Percentiles rank a stretch among this genome's conserved stretches.
phyloP scores from a whole-genome alignment of 495 filamentous ascomycete genomes.

The Hyphodiscus hymeniophilus region DNA sequence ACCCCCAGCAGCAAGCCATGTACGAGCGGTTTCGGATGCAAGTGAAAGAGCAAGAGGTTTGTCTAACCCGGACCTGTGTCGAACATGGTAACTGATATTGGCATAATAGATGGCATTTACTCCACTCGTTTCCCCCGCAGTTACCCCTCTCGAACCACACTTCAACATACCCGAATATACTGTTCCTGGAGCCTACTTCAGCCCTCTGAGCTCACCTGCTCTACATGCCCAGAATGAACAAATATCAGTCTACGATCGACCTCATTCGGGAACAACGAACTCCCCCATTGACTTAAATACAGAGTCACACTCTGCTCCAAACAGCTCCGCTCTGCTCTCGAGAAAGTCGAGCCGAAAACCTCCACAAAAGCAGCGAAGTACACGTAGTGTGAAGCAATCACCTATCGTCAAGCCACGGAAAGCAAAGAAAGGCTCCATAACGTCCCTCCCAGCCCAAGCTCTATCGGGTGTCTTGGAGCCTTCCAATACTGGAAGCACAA shows the following conservation, averaged over 20 bases:
- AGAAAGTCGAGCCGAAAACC: slow-evolving; percentile 29
- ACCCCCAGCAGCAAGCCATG: slow-evolving; percentile 55
- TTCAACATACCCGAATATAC: slow-evolving; percentile 76
- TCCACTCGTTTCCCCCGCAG: slow-evolving; percentile 87
- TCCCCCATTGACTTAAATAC: slow-evolving; percentile 40
- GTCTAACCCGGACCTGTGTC: slow-evolving; percentile 21
- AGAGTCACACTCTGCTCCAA: slow-evolving; percentile 31
- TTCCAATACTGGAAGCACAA: neutral
- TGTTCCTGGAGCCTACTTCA: slow-evolving; percentile 84
- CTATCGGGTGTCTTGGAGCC: slow-evolving; percentile 40
- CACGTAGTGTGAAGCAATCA: slow-evolving; percentile 55
- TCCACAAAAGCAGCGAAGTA: slow-evolving; percentile 13
- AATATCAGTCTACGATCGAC: slow-evolving; percentile 27
- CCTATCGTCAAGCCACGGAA: slow-evolving; percentile 73
- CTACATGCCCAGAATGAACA: slow-evolving; percentile 67
- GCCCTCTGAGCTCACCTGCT: slow-evolving; percentile 86
- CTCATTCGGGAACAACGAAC: slow-evolving; percentile 32
- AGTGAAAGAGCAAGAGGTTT: slow-evolving; percentile 74
- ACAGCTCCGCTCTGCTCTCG: slow-evolving; percentile 24
- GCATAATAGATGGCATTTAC: slow-evolving; percentile 74
- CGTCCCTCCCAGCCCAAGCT: slow-evolving; percentile 46
- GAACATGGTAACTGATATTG: slow-evolving; percentile 8
- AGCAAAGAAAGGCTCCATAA: slow-evolving; percentile 35
- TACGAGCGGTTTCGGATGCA: slow-evolving; percentile 63
- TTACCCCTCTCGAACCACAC: slow-evolving; percentile 81